Evolutionary conservation across 257 asterid genomes (phyloP), one percentile per base, ranked within the genome.

Genomic region (Scutellaria baicalensis): DNA sequence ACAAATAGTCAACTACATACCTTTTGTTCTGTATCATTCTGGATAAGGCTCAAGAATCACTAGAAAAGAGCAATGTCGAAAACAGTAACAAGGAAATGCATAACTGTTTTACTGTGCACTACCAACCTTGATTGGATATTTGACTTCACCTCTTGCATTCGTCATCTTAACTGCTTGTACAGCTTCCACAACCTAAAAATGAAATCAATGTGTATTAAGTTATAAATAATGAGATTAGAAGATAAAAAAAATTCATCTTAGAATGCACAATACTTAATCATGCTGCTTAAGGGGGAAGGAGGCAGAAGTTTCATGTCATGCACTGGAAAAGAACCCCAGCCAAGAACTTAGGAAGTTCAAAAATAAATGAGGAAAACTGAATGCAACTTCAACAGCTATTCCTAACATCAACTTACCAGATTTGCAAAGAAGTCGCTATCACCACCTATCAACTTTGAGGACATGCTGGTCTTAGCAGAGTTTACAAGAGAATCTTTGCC

Each of bases 381-480:
- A 36, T 2, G 23, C 71, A 33, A 60, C 12, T 58, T 35, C 51
- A 50, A 3, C 3, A 18, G n/a, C 16, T n/a, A 33, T 55, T 13
- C 48, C 48, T 27, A 65, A 18, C 59, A 59, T 16, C 59, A 66
- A 63, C 89, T 75, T 81, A 92, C 96, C 88, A 92, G 82, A 75
- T 84, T 82, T 8, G 96, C 92, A 20, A 86, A 92, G 87, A 84
- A 89, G 80, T 86, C 96, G 31, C 92, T 84, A 66, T 89, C 95
- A 40, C 79, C 84, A 27, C 89, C 90, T 42, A 92, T 92, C 80
- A 89, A 66, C 91, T 92, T 92, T 18, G 96, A 92, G 54, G 96
- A 89, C 96, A 92, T 89, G 85, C 96, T 86, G 72, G 98, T 92
- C 94, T 88, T 92, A 78, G 98, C 96, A 82, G 87, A 84, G 77